Evolutionary conservation across 306 rosid genomes (phyloP).

Genomic region (Vigna angularis): DNA sequence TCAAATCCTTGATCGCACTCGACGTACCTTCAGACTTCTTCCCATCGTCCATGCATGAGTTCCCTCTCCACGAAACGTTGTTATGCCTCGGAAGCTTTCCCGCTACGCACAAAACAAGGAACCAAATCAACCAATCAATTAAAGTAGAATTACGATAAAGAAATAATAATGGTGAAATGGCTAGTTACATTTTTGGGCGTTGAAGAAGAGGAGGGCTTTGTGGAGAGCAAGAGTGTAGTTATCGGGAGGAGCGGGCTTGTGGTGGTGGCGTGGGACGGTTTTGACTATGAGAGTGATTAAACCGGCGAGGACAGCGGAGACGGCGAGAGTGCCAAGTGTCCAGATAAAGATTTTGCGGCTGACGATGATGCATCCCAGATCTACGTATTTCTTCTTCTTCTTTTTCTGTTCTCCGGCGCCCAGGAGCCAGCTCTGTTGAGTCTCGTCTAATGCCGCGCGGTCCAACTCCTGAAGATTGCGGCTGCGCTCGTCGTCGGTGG

Average conservation of each 20-base stretch:
- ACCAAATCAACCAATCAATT: too few species aligned
- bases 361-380: constrained; percentile 84
- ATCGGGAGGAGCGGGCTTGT: constrained; percentile 61
- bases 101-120: constrained; percentile 1
- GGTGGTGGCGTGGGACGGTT: constrained; percentile 75
- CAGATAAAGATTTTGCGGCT: constrained; percentile 86
- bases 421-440: constrained; percentile 87
- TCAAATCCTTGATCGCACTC: constrained; percentile 56
- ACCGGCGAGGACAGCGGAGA: constrained; percentile 67
- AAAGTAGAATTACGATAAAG: too few species aligned
- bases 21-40: constrained; percentile 28
- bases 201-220: constrained; percentile 89
- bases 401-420: constrained; percentile 86
- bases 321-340: constrained; percentile 71
- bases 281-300: constrained; percentile 73
- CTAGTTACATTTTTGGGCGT: constrained; percentile 54
- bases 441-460: constrained; percentile 79
- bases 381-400: constrained; percentile 80
- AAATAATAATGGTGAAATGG: background rate
- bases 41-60: constrained; percentile 68
- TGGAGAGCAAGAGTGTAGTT: constrained; percentile 85
- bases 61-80: constrained; percentile 87
- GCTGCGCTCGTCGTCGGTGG: constrained; percentile 90
- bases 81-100: constrained; percentile 81
- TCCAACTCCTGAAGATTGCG: constrained; percentile 78